Base-by-base conservation (phyloP, 2,329 filamentous ascomycete species). In the Colletotrichum incanum region DNA sequence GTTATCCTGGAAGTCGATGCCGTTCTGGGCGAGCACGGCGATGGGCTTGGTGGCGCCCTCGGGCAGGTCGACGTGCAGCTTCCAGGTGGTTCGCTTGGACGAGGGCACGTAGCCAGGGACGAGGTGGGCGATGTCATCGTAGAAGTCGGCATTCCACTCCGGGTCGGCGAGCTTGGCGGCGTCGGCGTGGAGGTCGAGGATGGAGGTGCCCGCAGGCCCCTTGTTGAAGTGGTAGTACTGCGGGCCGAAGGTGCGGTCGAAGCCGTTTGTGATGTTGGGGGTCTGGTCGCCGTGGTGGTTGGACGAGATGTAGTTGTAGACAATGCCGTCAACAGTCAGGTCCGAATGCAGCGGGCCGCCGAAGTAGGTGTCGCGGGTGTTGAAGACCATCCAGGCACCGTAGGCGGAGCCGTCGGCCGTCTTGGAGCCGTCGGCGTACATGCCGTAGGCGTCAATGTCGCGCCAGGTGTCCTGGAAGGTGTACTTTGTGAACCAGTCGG, bases 401-500 rank as follows among this genome's bases (percentile, higher is more conserved):
- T 85, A 91, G 0, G 86, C 86, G 0, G 82, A 83, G 23, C 85
- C 85, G 71, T 86, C 85, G n/a, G 80, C 75, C 41, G 84, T 88
- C n/a, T 80, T 74, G 47, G 74, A 76, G 54, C 77, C 76, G 58
- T 81, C 79, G 61, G 74, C 78, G 59, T 75, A 80, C 80, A 85
- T 80, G 3, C 88, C 88, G 75, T 90, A 88, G 6, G 86, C 88
- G 59, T 83, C 83, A 69, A 90, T 87, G 66, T 89, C 83, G 63
- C 87, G 82, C 86, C 87, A 90, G 4, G 83, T 83, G 73, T 87
- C 86, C 8, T 84, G 82, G 74, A 91, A 91, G 0, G 86, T 90
- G 76, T 91, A 91, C 77, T 91, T 91, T 34, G 89, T 91, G 76
- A 90, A 91, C 77, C 90, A 91, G 62, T 90, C 86, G 2, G 86